Base-by-base conservation (phyloP, 2,329 filamentous ascomycete genomes). In the Cercospora nicotianae region DNA sequence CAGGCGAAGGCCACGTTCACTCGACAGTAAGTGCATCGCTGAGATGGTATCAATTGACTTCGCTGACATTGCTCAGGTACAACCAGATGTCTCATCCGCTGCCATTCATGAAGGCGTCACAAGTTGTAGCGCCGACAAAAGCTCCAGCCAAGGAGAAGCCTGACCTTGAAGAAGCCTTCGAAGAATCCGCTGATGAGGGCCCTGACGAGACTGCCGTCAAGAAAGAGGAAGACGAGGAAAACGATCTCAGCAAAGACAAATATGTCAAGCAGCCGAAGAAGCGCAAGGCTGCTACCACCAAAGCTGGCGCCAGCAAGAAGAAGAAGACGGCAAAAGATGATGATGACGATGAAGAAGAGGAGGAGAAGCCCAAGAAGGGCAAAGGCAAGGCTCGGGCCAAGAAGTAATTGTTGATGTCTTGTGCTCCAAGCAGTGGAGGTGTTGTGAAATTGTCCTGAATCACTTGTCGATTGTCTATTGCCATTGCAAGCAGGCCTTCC, bases 31-130 rank as follows among this genome's bases (percentile, higher is more conserved):
- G 91, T 88, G 26, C 51, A 30, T n/a, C 16, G 33, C n/a, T 18
- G 18, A 20, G 23, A 13, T 28, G 16, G 39, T 26, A 9, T n/a
- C 48, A 12, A 51, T n/a, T 58, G 30, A n/a, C 63, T 51, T 61
- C 58, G 66, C 75, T 76, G 51, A 77, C 66, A 63, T 60, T 5
- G 23, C 36, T 58, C 72, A 94, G 91, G 64, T 95, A 99, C 79
- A 99, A 99, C 74, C 81, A 86, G 68, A 90, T 90, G 81, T 90
- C 89, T 18, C 95, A 99, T 73, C 94, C 94, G 0, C 82, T 99
- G 62, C 94, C 95, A 1, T 99, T 97, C 81, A 97, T 98, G 89
- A 98, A 97, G 81, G 92, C 94, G 2, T 93, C 87, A 74, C 92
- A 86, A 71, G 86, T 95, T 16, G 79, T 88, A 9, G 91, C 88